A percentile compares a stretch with the other conserved stretches of the same genome.
phyloP scores from a whole-genome alignment of 495 filamentous ascomycete genomes.

The Xeromyces bisporus region DNA sequence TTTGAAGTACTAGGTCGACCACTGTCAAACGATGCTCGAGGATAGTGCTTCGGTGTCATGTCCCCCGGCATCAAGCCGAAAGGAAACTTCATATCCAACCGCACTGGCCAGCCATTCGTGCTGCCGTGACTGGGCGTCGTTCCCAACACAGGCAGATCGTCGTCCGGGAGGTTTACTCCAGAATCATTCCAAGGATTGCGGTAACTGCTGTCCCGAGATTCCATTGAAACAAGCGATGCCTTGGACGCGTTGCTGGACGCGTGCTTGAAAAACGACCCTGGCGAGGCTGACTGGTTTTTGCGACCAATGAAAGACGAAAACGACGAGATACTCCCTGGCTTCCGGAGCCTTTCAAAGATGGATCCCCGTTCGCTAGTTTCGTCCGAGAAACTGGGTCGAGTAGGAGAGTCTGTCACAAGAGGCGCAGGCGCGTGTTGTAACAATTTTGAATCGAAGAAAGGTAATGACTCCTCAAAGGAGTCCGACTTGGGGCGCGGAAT shows the following conservation, averaged over 20 bases:
- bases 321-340: constrained; percentile 82
- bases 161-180: constrained; percentile 80
- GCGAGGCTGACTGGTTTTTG: constrained; percentile 79
- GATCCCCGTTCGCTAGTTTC: constrained; percentile 66
- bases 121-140: constrained; percentile 37
- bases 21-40: constrained; percentile 71
- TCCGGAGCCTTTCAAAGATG: constrained; percentile 75
- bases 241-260: constrained; percentile 88
- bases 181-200: constrained; percentile 96
- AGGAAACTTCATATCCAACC: constrained; percentile 45
- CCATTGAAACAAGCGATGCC: constrained; percentile 82
- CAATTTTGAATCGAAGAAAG: constrained; percentile 91
- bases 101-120: constrained; percentile 45
- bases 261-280: constrained; percentile 75
- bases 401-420: constrained; percentile 69
- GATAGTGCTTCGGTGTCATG: constrained; percentile 63
- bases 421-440: constrained; percentile 76
- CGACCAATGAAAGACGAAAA: constrained; percentile 84
- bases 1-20: constrained; percentile 85
- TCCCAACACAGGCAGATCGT: constrained; percentile 51
- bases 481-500: constrained; percentile 95
- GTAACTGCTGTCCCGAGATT: constrained; percentile 80
- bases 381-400: constrained; percentile 55
- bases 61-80: constrained; percentile 59
- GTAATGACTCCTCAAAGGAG: constrained; percentile 90